Conservation (phyloP, 2,329 filamentous ascomycete genomes). For the Penicillium sp. region DNA sequence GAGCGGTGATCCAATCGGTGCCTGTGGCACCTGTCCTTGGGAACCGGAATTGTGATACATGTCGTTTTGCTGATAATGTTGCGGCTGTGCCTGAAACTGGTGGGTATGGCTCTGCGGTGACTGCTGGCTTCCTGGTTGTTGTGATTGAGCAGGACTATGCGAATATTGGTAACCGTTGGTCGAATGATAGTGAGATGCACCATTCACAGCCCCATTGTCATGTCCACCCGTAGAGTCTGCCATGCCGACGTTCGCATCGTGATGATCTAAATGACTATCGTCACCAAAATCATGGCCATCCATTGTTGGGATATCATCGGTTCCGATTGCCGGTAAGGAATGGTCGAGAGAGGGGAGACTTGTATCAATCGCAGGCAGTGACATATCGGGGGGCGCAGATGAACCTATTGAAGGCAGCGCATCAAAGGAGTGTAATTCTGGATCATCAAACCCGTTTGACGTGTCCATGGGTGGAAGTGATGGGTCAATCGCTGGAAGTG, state of each 20-base stretch:
- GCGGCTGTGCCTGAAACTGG: conserved; percentile 30
- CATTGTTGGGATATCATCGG: conserved; percentile 34
- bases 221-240: conserved; percentile 17
- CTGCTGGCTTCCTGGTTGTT: conserved; percentile 43
- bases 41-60: conserved; percentile 32
- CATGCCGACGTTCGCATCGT: conserved; percentile 16
- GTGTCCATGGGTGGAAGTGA: conserved; percentile 22
- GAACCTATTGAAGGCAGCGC: conserved; percentile 22
- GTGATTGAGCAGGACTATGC: conserved; percentile 30
- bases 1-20: conserved; percentile 53
- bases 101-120: conserved; percentile 26
- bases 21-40: conserved; percentile 37
- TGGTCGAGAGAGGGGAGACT: conserved; percentile 27
- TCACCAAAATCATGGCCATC: conserved; percentile 26
- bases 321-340: conserved; percentile 31
- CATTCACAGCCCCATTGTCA: conserved; percentile 29
- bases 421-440: conserved; percentile 25
- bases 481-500: conserved; percentile 27
- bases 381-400: conserved; percentile 18
- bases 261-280: conserved; percentile 16
- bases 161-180: conserved; percentile 41
- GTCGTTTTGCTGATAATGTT: conserved; percentile 32
- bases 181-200: conserved; percentile 45
- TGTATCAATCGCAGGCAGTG: conserved; percentile 28
- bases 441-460: conserved; percentile 28